phyloP scores from a whole-genome alignment of 805 yeast species.

The Myxozyma kluyveri region DNA sequence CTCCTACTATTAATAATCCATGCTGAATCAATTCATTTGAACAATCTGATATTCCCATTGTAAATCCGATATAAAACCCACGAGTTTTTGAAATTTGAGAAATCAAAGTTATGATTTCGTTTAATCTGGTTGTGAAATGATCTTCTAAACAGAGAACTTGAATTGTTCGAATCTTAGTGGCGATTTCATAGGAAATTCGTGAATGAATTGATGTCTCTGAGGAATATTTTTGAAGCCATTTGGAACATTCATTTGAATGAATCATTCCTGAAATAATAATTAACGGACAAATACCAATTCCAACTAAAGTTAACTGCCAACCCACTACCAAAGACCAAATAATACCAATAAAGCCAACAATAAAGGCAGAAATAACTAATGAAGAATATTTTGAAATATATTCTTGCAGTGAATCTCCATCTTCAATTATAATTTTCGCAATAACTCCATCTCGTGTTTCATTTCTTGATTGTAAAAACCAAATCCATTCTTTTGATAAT shows the following conservation, averaged over 20 bases:
- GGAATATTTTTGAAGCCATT: conserved; percentile 61
- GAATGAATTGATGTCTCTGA: conserved; percentile 55
- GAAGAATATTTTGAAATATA: conserved; percentile 63
- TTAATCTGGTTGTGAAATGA: conserved; percentile 47
- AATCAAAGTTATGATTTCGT: conserved; percentile 6
- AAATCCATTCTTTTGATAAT: conserved; percentile 50
- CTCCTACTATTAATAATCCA: conserved; percentile 73
- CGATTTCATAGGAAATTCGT: conserved; percentile 40
- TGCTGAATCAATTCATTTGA: conserved; percentile 56
- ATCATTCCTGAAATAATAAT: conserved; percentile 51
- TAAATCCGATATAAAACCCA: conserved; percentile 27
- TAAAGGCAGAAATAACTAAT: conserved; percentile 51
- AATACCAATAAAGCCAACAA: conserved; percentile 58
- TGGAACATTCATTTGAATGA: conserved; percentile 53
- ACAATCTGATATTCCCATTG: conserved; percentile 38
- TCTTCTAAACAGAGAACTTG: conserved; percentile 52
- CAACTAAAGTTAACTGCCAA: conserved; percentile 85
- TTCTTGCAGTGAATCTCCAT: conserved; percentile 70
- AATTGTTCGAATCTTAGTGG: conserved; percentile 54
- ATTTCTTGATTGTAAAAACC: conserved; percentile 41
- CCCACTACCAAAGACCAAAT: conserved; percentile 77
- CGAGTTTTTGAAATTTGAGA: conserved; percentile 31
- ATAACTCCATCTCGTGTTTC: conserved; percentile 4
- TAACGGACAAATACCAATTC: conserved; percentile 70
- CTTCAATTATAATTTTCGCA: conserved; percentile 70